Percentiles rank a stretch among this genome's conserved stretches.
These are phyloP conservation scores for Lophiostoma macrostomum DNA, from an alignment of 495 filamentous ascomycete genomes.

Conservation along the genomic window DNA sequence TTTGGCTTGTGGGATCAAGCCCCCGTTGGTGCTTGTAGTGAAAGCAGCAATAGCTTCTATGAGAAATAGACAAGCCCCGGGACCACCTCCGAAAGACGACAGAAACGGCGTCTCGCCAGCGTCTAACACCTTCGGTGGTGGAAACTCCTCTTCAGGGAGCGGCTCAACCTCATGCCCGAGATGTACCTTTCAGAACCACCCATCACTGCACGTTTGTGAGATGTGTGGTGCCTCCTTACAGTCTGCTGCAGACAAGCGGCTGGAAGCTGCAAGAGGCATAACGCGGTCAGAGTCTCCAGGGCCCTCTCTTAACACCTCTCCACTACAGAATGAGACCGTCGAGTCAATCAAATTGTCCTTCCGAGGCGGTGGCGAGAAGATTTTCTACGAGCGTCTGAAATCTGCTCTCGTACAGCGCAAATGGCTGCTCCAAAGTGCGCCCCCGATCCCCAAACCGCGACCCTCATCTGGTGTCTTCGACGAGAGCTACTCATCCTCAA, in stretches of 20 bases:
- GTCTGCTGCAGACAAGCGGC: constrained; percentile 44
- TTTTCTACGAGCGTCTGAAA: constrained; percentile 86
- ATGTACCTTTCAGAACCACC: constrained; percentile 93
- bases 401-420: constrained; percentile 85
- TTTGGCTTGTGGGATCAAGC: constrained; percentile 90
- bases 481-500: constrained; percentile 3
- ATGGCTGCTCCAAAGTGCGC: constrained; percentile 90
- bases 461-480: constrained; percentile 25
- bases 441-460: constrained; percentile 74
- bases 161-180: constrained; percentile 67
- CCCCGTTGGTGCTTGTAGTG: constrained; percentile 71
- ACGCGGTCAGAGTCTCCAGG: constrained; percentile 72
- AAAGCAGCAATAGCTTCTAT: constrained; percentile 72
- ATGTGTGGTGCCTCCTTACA: constrained; percentile 81
- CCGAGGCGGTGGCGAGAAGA: constrained; percentile 80
- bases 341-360: constrained; percentile 92
- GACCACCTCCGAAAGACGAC: background rate
- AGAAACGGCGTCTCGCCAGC: background rate
- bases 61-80: constrained; percentile 31
- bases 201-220: constrained; percentile 80
- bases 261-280: constrained; percentile 44
- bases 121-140: background rate
- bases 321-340: constrained; percentile 52
- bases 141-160: background rate
- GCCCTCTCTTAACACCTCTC: constrained; percentile 49